These are phyloP conservation scores for Haematococcus lacustris DNA, from an alignment of 139 green algal species.

Conservation along the genomic window DNA sequence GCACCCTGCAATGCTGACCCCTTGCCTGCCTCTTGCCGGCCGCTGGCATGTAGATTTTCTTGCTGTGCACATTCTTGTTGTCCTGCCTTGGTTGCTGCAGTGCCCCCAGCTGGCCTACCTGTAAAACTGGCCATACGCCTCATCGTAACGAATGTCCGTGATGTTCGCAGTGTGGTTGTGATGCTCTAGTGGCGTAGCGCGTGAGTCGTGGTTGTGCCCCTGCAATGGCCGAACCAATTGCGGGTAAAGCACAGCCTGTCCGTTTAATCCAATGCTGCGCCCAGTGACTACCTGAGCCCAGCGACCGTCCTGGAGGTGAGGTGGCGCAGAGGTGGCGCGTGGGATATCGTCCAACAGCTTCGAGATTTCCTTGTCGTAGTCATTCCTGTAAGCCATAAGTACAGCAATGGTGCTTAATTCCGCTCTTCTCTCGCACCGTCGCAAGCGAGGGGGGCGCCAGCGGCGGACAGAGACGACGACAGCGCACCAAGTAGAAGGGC, in stretches of 20 bases:
- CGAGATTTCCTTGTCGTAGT: slow-evolving; percentile 2
- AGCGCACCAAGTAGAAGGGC: too few relatives aligned
- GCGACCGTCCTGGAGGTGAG: slow-evolving; percentile 61
- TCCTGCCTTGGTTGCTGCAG: neutral
- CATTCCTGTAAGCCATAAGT: too few relatives aligned
- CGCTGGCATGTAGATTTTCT: too few relatives aligned
- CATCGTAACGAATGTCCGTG: slow-evolving; percentile 73
- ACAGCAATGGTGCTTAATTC: too few relatives aligned
- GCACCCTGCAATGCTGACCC: too few relatives aligned
- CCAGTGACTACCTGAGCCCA: slow-evolving; percentile 26
- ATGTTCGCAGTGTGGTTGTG: slow-evolving; percentile 1
- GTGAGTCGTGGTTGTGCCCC: neutral
- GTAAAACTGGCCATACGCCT: slow-evolving; percentile 80
- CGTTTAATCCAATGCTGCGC: neutral
- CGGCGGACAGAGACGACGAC: too few relatives aligned
- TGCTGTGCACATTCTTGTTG: too few relatives aligned
- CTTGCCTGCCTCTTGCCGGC: too few relatives aligned
- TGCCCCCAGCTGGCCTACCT: neutral
- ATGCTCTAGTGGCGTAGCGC: slow-evolving; percentile 9
- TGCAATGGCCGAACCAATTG: neutral
- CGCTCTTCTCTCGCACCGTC: too few relatives aligned
- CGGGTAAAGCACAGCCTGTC: neutral
- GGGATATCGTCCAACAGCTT: slow-evolving; percentile 78
- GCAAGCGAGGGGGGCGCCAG: too few relatives aligned
- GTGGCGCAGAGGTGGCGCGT: slow-evolving; percentile 69